These are phyloP conservation scores for Nicotiana rustica DNA, from an alignment of 305 asterid genomes.

Conservation along the genomic window DNA sequence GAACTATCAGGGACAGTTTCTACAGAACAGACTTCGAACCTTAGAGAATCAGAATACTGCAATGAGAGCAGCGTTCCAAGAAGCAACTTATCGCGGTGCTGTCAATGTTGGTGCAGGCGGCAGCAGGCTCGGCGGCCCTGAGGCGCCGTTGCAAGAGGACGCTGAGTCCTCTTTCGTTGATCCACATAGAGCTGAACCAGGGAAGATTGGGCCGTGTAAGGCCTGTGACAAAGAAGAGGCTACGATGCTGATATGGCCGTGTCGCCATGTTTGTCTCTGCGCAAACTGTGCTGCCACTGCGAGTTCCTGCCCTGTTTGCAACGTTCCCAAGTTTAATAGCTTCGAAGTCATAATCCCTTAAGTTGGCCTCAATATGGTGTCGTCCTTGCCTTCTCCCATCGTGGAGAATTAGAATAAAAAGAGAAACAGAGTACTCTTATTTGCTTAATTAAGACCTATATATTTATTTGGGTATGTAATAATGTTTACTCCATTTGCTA, in stretches of 20 bases:
- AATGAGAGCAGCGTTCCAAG: too few relatives aligned
- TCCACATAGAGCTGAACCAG: slow-evolving; percentile 24
- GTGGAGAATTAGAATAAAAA: background rate
- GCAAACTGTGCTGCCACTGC: slow-evolving; percentile 39
- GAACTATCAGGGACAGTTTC: background rate
- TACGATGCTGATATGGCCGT: slow-evolving; percentile 59
- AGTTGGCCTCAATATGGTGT: background rate
- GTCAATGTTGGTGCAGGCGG: background rate
- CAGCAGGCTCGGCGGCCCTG: slow-evolving; percentile 19
- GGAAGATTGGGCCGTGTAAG: slow-evolving; percentile 41
- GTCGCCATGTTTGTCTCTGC: slow-evolving; percentile 65
- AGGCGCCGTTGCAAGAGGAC: slow-evolving; percentile 40
- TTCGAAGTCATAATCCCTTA: slow-evolving; percentile 41
- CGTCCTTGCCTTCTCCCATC: background rate
- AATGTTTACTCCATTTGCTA: background rate
- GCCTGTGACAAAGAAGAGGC: slow-evolving; percentile 47
- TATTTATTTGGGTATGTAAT: background rate
- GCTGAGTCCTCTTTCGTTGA: slow-evolving; percentile 51
- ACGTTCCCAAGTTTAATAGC: slow-evolving; percentile 25
- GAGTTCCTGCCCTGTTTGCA: slow-evolving; percentile 58
- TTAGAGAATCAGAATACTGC: too few relatives aligned
- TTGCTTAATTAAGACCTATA: background rate
- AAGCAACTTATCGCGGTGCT: too few relatives aligned
- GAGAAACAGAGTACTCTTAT: background rate
- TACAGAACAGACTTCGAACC: background rate